Evolutionary conservation across 1,139 yeast species (phyloP).

Genomic region (Lodderomyces orthopsilosis): DNA sequence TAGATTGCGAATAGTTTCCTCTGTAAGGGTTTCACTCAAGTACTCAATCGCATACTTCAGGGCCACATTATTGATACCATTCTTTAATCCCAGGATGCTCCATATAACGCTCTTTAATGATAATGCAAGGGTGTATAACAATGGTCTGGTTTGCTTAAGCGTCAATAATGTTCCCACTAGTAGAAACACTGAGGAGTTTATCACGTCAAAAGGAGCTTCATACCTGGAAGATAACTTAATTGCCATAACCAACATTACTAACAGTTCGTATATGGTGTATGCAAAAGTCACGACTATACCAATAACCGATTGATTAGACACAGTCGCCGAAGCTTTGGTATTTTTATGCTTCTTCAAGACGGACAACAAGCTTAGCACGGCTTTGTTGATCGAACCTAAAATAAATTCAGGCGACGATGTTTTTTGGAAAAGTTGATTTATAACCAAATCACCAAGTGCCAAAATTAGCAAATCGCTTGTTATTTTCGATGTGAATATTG

Average conservation of each 20-base stretch:
- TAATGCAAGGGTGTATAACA: background rate
- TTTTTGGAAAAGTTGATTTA: conserved; percentile 27
- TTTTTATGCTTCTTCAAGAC: background rate
- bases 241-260: background rate
- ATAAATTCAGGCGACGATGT: conserved; percentile 32
- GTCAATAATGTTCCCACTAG: conserved; percentile 21
- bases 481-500: conserved; percentile 27
- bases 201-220: conserved; percentile 7
- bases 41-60: background rate
- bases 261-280: background rate
- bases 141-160: background rate
- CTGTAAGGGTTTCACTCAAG: background rate
- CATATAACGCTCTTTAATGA: background rate
- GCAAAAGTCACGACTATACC: background rate
- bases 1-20: background rate
- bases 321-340: background rate
- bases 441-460: conserved; percentile 35
- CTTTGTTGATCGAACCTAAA: conserved; percentile 16
- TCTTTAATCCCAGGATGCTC: background rate
- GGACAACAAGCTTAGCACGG: background rate
- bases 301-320: background rate
- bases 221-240: background rate
- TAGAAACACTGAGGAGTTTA: conserved; percentile 22
- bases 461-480: conserved; percentile 26
- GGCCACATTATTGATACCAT: background rate